Percentiles rank a stretch among this genome's conserved stretches.
Conservation (phyloP, 2,329 filamentous ascomycete genomes). For the Boeremia exigua region DNA sequence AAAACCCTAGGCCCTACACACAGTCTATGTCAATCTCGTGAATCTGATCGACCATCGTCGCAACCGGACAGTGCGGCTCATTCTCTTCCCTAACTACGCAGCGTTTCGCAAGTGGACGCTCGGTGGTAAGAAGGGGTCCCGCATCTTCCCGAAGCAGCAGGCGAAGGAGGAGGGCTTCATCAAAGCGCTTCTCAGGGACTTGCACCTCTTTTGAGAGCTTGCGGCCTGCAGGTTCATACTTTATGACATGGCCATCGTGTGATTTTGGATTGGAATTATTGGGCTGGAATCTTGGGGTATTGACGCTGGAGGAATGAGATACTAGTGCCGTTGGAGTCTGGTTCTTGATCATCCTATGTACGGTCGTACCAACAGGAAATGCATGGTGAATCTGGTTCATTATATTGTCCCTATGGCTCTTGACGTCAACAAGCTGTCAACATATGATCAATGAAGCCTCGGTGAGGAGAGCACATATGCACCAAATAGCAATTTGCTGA, state of each 20-base stretch:
- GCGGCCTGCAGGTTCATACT: too few relatives aligned
- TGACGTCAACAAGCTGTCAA: background rate
- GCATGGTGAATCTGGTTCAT: background rate
- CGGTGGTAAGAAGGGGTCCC: constrained; percentile 2
- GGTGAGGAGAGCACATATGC: background rate
- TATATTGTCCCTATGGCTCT: too few relatives aligned
- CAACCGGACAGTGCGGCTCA: constrained; percentile 17
- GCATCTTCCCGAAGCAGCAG: constrained; percentile 22
- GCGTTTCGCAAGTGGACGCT: constrained; percentile 20
- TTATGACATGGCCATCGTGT: background rate
- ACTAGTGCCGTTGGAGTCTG: background rate
- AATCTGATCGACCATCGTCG: constrained; percentile 33
- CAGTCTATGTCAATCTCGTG: constrained; percentile 30
- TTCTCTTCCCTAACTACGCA: constrained; percentile 20
- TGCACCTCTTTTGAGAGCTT: background rate
- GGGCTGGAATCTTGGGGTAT: background rate
- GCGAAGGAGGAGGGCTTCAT: constrained; percentile 36
- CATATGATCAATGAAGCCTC: background rate
- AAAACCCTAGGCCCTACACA: constrained; percentile 19
- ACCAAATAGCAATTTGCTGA: background rate
- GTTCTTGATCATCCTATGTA: background rate
- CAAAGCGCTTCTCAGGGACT: constrained; percentile 18
- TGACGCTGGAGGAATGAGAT: background rate
- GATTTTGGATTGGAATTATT: background rate
- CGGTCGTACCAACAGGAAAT: background rate